Evolutionary conservation across 2,329 filamentous ascomycete species (phyloP).

Genomic region (Botrytis hyacinthi): DNA sequence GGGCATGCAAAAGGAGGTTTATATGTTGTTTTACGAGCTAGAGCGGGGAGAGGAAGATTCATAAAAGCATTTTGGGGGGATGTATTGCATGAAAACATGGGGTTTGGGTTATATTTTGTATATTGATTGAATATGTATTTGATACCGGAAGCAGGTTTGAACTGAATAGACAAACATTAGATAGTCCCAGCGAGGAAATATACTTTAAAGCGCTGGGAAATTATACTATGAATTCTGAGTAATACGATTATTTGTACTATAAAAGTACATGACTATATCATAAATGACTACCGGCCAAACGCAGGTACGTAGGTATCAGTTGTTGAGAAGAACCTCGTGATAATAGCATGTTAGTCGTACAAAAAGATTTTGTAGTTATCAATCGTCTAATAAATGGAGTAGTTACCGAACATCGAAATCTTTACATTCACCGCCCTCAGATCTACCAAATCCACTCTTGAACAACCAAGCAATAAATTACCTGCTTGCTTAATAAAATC

Average conservation of each 20-base stretch:
- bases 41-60: slow-evolving; percentile 40
- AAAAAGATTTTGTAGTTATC: background rate
- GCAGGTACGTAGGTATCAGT: background rate
- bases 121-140: slow-evolving; percentile 17
- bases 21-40: slow-evolving; percentile 92
- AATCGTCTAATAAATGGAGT: background rate
- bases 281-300: background rate
- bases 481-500: background rate
- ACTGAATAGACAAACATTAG: background rate
- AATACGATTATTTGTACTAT: background rate
- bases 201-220: background rate
- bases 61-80: slow-evolving; percentile 8
- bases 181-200: background rate
- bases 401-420: background rate
- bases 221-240: background rate
- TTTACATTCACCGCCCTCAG: slow-evolving; percentile 1
- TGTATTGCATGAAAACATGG: background rate
- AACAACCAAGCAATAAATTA: background rate
- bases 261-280: background rate
- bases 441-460: background rate
- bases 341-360: background rate
- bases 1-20: slow-evolving; percentile 92
- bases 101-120: background rate
- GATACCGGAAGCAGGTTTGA: background rate
- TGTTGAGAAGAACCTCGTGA: background rate